Evolutionary conservation across 306 rosid genomes (phyloP).

Genomic region (Styphnolobium japonicum): DNA sequence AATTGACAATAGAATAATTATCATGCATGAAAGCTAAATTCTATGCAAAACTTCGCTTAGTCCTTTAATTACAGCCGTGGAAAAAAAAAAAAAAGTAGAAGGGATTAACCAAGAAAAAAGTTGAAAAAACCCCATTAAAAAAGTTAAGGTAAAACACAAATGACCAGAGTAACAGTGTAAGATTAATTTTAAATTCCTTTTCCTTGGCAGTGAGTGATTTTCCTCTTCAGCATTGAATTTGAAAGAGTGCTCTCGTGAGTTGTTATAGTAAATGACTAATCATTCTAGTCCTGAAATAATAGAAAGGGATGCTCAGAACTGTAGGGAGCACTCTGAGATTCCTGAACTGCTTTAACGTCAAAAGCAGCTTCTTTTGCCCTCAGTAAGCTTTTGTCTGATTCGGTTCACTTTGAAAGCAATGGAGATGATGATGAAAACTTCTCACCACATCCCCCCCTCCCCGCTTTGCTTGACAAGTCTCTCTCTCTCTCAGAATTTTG

Average conservation of each 20-base stretch:
- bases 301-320: conserved; percentile 45
- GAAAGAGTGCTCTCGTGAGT: conserved; percentile 19
- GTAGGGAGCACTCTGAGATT: conserved; percentile 55
- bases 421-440: conserved; percentile 54
- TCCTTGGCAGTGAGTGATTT: conserved; percentile 21
- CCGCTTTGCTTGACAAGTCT: conserved; percentile 44
- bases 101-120: not conserved
- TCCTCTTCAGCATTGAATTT: conserved; percentile 1
- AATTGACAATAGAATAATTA: not conserved
- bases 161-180: not conserved
- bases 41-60: not conserved
- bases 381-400: conserved; percentile 65
- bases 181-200: not conserved
- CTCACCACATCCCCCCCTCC: conserved; percentile 13
- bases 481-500: conserved; percentile 18
- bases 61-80: not conserved
- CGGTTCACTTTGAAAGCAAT: conserved; percentile 54
- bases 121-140: not conserved
- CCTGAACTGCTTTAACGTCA: conserved; percentile 52
- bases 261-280: conserved; percentile 52
- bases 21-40: not conserved
- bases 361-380: conserved; percentile 65
- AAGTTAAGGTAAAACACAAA: not conserved
- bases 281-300: conserved; percentile 56
- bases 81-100: not conserved